These are phyloP conservation scores for Ceratobasidium theobromae DNA, from an alignment of 1,284 basidiomycete genomes.

Conservation along the genomic window DNA sequence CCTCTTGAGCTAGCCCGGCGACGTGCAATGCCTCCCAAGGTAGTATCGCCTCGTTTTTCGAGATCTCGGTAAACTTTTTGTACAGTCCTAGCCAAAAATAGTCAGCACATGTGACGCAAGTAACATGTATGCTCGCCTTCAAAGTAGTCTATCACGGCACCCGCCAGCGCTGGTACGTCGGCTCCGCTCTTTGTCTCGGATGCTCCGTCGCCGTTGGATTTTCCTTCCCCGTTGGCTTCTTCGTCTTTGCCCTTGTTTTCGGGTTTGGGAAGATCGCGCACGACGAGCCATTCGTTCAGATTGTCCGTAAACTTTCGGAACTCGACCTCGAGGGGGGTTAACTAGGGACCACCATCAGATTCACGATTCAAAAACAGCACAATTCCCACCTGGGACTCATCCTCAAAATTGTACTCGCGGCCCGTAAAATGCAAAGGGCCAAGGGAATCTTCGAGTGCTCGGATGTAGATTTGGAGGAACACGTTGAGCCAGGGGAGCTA, in stretches of 20 bases:
- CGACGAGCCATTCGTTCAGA: conserved; percentile 34
- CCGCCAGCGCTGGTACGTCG: conserved; percentile 55
- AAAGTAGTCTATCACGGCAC: conserved; percentile 58
- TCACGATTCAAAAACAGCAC: conserved; percentile 2
- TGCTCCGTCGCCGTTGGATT: conserved; percentile 45
- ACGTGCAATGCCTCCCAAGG: conserved; percentile 63
- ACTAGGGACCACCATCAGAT: background rate
- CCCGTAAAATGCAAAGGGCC: conserved; percentile 63
- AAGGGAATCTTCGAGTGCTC: conserved; percentile 56
- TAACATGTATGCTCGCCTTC: conserved; percentile 49
- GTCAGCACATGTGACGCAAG: conserved; percentile 4
- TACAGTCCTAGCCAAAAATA: conserved; percentile 30
- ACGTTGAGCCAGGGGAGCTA: conserved; percentile 68
- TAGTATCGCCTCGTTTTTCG: conserved; percentile 39
- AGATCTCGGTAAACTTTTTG: conserved; percentile 31
- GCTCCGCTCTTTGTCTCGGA: conserved; percentile 12
- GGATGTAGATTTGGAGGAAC: conserved; percentile 74
- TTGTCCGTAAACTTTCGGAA: conserved; percentile 37
- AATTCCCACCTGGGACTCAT: conserved; percentile 47
- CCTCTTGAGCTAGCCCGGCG: conserved; percentile 72
- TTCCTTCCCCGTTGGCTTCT: conserved; percentile 65
- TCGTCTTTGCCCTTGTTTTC: conserved; percentile 43
- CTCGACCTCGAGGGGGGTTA: conserved; percentile 32
- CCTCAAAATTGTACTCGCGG: conserved; percentile 55
- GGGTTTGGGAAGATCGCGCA: conserved; percentile 32